Evolutionary conservation across 345 rosid genomes (phyloP).

Genomic region (Bruguiera parviflora): DNA sequence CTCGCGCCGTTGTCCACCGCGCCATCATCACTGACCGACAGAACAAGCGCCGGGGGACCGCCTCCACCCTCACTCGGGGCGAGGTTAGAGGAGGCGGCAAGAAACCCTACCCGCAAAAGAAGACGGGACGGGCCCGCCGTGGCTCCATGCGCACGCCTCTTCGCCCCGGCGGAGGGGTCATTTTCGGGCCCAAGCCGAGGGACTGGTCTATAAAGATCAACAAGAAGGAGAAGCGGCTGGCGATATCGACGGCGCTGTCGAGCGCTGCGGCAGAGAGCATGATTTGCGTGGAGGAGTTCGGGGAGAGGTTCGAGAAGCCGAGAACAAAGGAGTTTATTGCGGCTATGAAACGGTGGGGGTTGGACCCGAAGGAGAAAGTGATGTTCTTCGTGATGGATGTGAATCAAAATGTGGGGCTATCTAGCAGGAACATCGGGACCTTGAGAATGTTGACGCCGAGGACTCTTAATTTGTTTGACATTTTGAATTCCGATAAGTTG

Average conservation of each 20-base stretch:
- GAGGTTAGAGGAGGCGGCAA: conserved; percentile 92
- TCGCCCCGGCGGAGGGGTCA: conserved; percentile 84
- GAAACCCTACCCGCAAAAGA: conserved; percentile 86
- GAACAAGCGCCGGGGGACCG: conserved; percentile 91
- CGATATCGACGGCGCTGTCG: conserved; percentile 73
- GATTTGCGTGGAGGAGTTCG: conserved; percentile 79
- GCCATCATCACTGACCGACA: conserved; percentile 70
- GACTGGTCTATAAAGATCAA: conserved; percentile 96
- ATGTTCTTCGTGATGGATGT: conserved; percentile 80
- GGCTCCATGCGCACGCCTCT: conserved; percentile 78
- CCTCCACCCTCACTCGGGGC: conserved; percentile 81
- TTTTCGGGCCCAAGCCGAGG: conserved; percentile 79
- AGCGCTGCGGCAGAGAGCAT: conserved; percentile 62
- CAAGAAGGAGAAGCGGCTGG: conserved; percentile 74
- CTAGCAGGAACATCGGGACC: conserved; percentile 83
- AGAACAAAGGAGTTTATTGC: conserved; percentile 74
- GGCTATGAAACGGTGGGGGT: conserved; percentile 86
- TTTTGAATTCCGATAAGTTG: conserved; percentile 78
- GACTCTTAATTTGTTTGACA: conserved; percentile 80
- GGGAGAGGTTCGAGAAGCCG: conserved; percentile 68
- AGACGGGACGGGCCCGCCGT: conserved; percentile 76
- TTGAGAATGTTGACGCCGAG: conserved; percentile 85
- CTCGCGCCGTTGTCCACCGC: conserved; percentile 88
- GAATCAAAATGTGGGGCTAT: conserved; percentile 51
- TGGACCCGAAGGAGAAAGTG: conserved; percentile 80